Conservation (phyloP, 2,329 filamentous ascomycete genomes). For the Lithohypha guttulata region DNA sequence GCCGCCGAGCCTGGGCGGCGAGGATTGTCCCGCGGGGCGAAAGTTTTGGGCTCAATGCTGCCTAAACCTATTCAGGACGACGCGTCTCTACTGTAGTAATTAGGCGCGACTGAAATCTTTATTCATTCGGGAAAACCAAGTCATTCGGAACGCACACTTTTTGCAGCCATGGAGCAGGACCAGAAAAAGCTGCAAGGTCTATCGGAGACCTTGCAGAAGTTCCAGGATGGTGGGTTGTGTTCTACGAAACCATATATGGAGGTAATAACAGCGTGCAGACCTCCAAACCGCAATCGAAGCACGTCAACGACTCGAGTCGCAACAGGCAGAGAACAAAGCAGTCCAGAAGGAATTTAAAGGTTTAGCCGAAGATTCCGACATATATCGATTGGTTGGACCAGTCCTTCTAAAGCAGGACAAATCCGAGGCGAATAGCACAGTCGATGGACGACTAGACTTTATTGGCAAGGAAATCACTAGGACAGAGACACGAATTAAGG, state of each 20-base stretch:
- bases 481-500: conserved; percentile 55
- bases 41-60: too few species aligned
- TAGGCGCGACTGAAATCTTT: too few species aligned
- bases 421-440: conserved; percentile 76
- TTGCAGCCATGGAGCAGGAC: conserved; percentile 50
- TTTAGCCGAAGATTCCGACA: conserved; percentile 69
- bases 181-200: conserved; percentile 72
- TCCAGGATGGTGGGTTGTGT: conserved; percentile 60
- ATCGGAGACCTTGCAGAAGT: conserved; percentile 75
- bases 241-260: not conserved
- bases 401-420: conserved; percentile 92
- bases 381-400: conserved; percentile 92
- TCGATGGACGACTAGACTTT: conserved; percentile 82
- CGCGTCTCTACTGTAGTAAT: too few species aligned
- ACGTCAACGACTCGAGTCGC: conserved; percentile 80
- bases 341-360: conserved; percentile 73
- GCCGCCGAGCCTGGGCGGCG: too few species aligned
- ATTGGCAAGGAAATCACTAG: conserved; percentile 81
- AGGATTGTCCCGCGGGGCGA: too few species aligned
- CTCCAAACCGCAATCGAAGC: conserved; percentile 65
- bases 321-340: conserved; percentile 82
- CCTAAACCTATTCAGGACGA: too few species aligned
- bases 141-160: too few species aligned
- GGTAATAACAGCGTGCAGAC: conserved; percentile 45
- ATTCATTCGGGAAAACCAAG: too few species aligned